phyloP scores from a whole-genome alignment of 345 rosid genomes.

The Populus nigra region DNA sequence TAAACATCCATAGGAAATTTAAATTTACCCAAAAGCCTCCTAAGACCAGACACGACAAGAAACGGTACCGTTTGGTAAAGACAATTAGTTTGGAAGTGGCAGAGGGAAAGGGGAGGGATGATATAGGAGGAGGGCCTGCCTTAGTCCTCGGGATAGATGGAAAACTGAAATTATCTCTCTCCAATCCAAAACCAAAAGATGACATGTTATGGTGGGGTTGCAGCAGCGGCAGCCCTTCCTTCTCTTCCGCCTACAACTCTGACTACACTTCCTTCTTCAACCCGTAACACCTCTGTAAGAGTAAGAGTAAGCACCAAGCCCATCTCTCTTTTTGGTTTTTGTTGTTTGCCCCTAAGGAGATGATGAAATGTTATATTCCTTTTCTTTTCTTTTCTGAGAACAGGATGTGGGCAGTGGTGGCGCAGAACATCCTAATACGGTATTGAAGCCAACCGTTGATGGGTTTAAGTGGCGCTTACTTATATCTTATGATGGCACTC shows the following conservation, averaged over 20 bases:
- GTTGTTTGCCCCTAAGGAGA: neutral
- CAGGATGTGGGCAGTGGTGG: slow-evolving; percentile 17
- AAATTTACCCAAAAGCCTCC: too few species aligned
- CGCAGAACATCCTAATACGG: slow-evolving; percentile 16
- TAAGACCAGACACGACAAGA: too few species aligned
- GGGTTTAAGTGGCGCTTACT: slow-evolving; percentile 77
- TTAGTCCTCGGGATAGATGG: too few species aligned
- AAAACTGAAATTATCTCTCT: too few species aligned
- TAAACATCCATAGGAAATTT: too few species aligned
- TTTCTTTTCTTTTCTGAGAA: neutral
- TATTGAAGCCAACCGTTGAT: slow-evolving; percentile 26
- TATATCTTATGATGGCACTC: slow-evolving; percentile 78
- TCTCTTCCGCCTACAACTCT: slow-evolving; percentile 27
- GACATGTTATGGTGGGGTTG: slow-evolving; percentile 7
- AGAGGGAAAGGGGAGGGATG: too few species aligned
- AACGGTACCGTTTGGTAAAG: too few species aligned
- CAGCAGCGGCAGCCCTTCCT: slow-evolving; percentile 20
- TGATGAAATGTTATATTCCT: neutral
- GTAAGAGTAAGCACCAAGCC: too few species aligned
- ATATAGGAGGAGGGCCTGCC: too few species aligned
- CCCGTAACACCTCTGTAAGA: slow-evolving; percentile 7
- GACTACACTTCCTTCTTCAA: slow-evolving; percentile 23
- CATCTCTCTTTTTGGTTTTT: neutral
- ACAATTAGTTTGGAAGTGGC: too few species aligned
- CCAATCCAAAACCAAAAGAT: neutral